Base-by-base conservation (phyloP, 257 asterid species). In the Verbascum thapsus region DNA sequence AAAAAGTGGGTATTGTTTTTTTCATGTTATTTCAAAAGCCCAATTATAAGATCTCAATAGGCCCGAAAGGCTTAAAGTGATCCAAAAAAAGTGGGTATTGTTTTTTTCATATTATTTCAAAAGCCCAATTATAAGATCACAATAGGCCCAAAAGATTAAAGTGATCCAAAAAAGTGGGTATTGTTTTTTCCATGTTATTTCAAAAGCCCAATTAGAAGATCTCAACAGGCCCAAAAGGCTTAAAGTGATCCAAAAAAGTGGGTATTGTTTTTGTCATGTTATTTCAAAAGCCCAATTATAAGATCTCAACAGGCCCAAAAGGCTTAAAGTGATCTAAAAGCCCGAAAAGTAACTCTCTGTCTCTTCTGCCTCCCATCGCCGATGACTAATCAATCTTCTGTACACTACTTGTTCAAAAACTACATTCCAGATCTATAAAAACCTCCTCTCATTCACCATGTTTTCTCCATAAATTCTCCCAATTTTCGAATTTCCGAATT, bases 381-480 rank as follows among this genome's bases (percentile, higher is more conserved):
- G 71, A 72, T 64, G 70, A 60, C 53, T 47, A n/a, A n/a, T n/a
- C n/a, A n/a, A n/a, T n/a, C n/a, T 68, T 18, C 53, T 49, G 55
- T 35, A 47, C 62, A 20, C 64, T 10, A 47, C 62, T 30, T 48
- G n/a, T 68, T 72, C 76, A 78, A 64, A 44, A 47, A 68, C 54
- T 72, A 35, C 65, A 76, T 69, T 64, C 41, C 76, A 72, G 82
- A 72, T 76, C 82, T 76, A 65, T 69, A 49, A 58, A 20, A 26
- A 17, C 71, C 40, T 38, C 65, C 4, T 17, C 19, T 63, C 39
- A 10, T 67, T 57, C 63, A 56, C 62, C 55, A n/a, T 20, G 32
- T 43, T 54, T 30, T 62, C 65, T 10, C 74, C 34, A 19, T 56
- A 11, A 70, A 54, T 70, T 39, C 64, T 76, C 41, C 47, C 52